phyloP scores from a whole-genome alignment of 1,139 yeast genomes.

The Hansenula sp. region DNA sequence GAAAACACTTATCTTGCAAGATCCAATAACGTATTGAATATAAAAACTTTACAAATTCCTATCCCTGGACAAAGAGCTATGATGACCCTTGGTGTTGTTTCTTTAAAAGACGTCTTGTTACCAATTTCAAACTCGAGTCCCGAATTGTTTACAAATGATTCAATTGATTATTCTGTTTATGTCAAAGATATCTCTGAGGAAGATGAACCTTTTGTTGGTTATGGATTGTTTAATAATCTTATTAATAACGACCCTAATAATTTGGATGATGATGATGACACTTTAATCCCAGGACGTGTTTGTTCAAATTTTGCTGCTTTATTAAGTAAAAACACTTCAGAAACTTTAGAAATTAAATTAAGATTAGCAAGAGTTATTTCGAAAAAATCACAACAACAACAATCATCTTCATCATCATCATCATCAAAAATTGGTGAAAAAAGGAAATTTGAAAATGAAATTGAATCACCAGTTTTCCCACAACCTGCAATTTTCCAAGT shows the following conservation, averaged over 20 bases:
- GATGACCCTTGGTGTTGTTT: constrained; percentile 54
- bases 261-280: constrained; percentile 18
- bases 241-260: constrained; percentile 17
- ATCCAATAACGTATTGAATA: constrained; percentile 39
- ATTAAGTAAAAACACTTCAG: constrained; percentile 42
- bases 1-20: constrained; percentile 56
- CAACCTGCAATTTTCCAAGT: neutral
- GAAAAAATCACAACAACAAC: constrained; percentile 7
- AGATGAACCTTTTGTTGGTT: constrained; percentile 75
- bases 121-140: constrained; percentile 53
- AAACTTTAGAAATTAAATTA: constrained; percentile 64
- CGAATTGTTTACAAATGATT: constrained; percentile 46
- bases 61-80: constrained; percentile 31
- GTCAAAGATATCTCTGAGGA: constrained; percentile 71
- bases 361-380: constrained; percentile 41
- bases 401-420: constrained; percentile 1
- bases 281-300: constrained; percentile 63
- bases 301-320: constrained; percentile 64
- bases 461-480: neutral
- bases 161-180: constrained; percentile 64
- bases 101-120: constrained; percentile 46
- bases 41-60: constrained; percentile 46
- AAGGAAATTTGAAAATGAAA: constrained; percentile 3
- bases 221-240: constrained; percentile 56
- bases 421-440: constrained; percentile 11